Conservation (phyloP, 1,139 yeast species). For the Hanseniaspora sp. region DNA sequence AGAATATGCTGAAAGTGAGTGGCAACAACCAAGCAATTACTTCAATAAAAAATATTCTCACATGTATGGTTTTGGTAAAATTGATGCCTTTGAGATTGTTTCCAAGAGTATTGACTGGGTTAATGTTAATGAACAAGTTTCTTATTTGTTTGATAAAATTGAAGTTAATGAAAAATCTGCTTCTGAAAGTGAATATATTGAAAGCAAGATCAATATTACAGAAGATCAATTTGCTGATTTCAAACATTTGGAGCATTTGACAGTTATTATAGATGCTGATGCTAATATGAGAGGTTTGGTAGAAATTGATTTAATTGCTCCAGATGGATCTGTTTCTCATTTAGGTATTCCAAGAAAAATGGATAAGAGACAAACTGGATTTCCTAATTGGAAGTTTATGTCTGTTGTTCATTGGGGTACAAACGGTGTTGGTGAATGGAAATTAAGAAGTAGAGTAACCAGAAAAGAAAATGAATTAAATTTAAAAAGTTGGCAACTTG, state of each 20-base stretch:
- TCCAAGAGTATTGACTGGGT: constrained; percentile 67
- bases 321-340: constrained; percentile 60
- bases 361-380: constrained; percentile 53
- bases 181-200: constrained; percentile 28
- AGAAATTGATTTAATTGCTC: constrained; percentile 56
- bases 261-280: constrained; percentile 62
- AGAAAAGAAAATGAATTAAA: constrained; percentile 36
- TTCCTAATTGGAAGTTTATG: constrained; percentile 82
- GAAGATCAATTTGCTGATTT: constrained; percentile 40
- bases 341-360: constrained; percentile 59
- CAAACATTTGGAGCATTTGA: constrained; percentile 72
- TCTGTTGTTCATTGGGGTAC: constrained; percentile 99
- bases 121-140: constrained; percentile 81
- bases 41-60: constrained; percentile 63
- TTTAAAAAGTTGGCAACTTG: constrained; percentile 62
- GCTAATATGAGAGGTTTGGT: constrained; percentile 61
- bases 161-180: constrained; percentile 22
- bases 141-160: constrained; percentile 43
- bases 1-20: constrained; percentile 44
- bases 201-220: constrained; percentile 40
- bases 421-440: constrained; percentile 73
- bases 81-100: constrained; percentile 73
- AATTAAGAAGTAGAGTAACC: constrained; percentile 46
- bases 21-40: constrained; percentile 42
- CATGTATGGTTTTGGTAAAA: constrained; percentile 82